phyloP scores from a whole-genome alignment of 2,329 filamentous ascomycete genomes.

The Dactylonectria estremocensis region DNA sequence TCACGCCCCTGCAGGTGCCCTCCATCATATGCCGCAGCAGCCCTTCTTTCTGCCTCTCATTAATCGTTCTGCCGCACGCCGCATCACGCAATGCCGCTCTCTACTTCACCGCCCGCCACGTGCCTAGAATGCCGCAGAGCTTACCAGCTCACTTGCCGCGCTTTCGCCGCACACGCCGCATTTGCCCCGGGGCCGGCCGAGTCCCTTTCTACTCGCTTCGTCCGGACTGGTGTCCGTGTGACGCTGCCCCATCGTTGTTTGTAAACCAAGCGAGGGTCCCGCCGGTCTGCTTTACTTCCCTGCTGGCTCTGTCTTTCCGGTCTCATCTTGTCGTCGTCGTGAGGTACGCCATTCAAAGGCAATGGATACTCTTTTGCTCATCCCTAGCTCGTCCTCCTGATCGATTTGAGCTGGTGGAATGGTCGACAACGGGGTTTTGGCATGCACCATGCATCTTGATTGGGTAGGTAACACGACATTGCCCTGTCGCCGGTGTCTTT shows the following conservation, averaged over 20 bases:
- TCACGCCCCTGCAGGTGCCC: slow-evolving; percentile 3
- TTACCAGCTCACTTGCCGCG: slow-evolving; percentile 42
- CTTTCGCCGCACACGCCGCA: slow-evolving; percentile 47
- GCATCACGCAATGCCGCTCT: slow-evolving; percentile 46
- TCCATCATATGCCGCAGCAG: slow-evolving; percentile 14
- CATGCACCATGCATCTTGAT: slow-evolving; percentile 15
- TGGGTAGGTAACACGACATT: slow-evolving; percentile 7
- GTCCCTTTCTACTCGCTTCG: slow-evolving; percentile 26
- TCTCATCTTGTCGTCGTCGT: slow-evolving; percentile 15
- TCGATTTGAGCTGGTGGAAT: neutral
- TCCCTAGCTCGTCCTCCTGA: neutral
- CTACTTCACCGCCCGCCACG: slow-evolving; percentile 31
- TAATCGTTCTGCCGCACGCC: slow-evolving; percentile 32
- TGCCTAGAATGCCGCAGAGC: slow-evolving; percentile 21
- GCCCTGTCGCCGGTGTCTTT: neutral
- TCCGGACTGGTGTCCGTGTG: slow-evolving; percentile 35
- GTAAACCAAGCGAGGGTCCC: slow-evolving; percentile 13
- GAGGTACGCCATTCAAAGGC: slow-evolving; percentile 9
- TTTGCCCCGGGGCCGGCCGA: slow-evolving; percentile 40
- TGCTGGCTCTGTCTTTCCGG: slow-evolving; percentile 10
- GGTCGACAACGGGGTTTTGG: neutral
- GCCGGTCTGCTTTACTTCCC: slow-evolving; percentile 16
- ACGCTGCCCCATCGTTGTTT: slow-evolving; percentile 19
- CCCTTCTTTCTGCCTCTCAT: slow-evolving; percentile 19
- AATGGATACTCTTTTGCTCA: slow-evolving; percentile 10